Evolutionary conservation across 306 rosid genomes (phyloP), one percentile per base, ranked within the genome.

Genomic region (Prinsepia uniflora): DNA sequence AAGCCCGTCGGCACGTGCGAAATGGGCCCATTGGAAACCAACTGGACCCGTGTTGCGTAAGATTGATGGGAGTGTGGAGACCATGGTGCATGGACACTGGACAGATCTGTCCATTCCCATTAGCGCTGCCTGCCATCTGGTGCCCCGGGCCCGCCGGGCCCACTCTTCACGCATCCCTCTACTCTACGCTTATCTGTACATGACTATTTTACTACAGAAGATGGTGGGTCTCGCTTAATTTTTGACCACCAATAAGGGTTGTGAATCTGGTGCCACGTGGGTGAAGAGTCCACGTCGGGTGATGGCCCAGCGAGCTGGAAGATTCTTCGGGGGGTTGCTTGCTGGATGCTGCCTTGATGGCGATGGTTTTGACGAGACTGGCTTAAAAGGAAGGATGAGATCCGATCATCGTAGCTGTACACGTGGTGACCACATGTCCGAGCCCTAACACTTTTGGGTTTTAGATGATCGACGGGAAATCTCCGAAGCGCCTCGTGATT

Each of bases 311-410:
- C 70, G 50, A 22, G 76, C 70, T 81, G 74, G 49, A 57, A 70
- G 78, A 73, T 75, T 73, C 84, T 76, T 54, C 17, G 42, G 70
- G 72, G 52, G 67, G 52, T 75, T 62, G 78, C 73, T 76, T 53
- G 66, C 67, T 75, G 77, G 76, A 60, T 44, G 58, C 36, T 52
- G 78, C 12, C 59, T 19, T 39, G 73, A 81, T 70, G 43, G 81
- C 15, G 74, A 81, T 22, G 45, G 61, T 19, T 30, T 68, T 22
- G 72, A 69, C 48, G 64, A n/a, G 4, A 2, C 30, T 5, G 24
- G 22, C 7, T 12, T 13, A 5, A 4, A 49, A 53, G 55, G 8
- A 7, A 30, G 36, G 22, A 11, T n/a, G 43, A 34, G 68, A 77
- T 61, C 69, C 62, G 34, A 1, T 7, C n/a, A 75, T 83, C 61